A percentile compares a stretch with the other conserved stretches of the same genome.
Conservation (phyloP, 805 yeast genomes). For the Teunomyces cretensis region DNA sequence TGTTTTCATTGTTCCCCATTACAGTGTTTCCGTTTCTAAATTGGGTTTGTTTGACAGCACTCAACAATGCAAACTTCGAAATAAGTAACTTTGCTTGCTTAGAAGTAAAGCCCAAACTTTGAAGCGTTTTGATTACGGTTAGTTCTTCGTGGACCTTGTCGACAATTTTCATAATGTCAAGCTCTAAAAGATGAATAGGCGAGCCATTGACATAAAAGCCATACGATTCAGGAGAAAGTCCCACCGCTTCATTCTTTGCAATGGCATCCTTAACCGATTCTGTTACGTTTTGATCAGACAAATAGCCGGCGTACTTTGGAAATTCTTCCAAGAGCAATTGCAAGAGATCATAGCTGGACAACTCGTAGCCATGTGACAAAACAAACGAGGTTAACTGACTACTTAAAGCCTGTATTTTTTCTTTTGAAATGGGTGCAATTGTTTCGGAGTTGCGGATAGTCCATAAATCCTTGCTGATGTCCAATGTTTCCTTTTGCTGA, state of each 20-base stretch:
- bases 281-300: constrained; percentile 20
- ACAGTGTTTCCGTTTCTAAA: constrained; percentile 32
- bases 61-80: constrained; percentile 38
- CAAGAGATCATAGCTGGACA: constrained; percentile 34
- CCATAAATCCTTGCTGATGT: constrained; percentile 17
- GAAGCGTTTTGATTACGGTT: constrained; percentile 21
- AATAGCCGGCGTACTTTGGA: constrained; percentile 50
- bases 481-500: constrained; percentile 17
- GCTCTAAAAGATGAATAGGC: constrained; percentile 45
- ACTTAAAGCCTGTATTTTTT: constrained; percentile 37
- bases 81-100: constrained; percentile 34
- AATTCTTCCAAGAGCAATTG: constrained; percentile 47
- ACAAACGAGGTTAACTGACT: constrained; percentile 43
- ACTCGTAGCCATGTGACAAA: constrained; percentile 15
- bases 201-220: constrained; percentile 75
- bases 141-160: constrained; percentile 35
- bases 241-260: constrained; percentile 32
- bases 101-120: constrained; percentile 27
- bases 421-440: constrained; percentile 27
- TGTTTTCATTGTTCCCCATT: constrained; percentile 32
- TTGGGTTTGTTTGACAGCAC: constrained; percentile 38
- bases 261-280: constrained; percentile 22
- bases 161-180: constrained; percentile 43
- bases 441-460: constrained; percentile 15
- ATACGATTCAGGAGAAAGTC: constrained; percentile 36